These are phyloP conservation scores for Ceratorhiza oryzae-sativae DNA, from an alignment of 1,284 basidiomycete species.

Conservation along the genomic window DNA sequence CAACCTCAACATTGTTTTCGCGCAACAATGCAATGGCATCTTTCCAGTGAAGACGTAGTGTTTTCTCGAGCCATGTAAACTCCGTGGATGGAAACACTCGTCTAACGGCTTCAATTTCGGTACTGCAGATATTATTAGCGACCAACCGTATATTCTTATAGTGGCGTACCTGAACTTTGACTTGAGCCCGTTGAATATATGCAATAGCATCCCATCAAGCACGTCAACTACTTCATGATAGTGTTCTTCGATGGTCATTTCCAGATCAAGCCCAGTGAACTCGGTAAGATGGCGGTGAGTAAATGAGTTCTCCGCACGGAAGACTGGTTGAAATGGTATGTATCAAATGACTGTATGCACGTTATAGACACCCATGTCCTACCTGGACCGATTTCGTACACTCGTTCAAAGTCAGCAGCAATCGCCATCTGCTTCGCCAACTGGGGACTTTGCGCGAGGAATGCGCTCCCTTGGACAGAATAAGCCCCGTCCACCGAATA, in stretches of 20 bases:
- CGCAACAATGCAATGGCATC: constrained; percentile 89
- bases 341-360: constrained; percentile 45
- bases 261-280: constrained; percentile 98
- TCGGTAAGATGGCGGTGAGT: constrained; percentile 99
- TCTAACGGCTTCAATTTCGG: constrained; percentile 75
- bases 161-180: constrained; percentile 74
- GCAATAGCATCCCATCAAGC: constrained; percentile 82
- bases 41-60: constrained; percentile 81
- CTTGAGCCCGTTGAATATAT: constrained; percentile 83
- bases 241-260: constrained; percentile 98
- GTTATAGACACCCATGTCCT: constrained; percentile 24
- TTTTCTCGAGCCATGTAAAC: constrained; percentile 87
- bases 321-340: constrained; percentile 60
- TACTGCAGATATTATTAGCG: neutral
- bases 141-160: neutral
- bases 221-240: constrained; percentile 95
- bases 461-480: constrained; percentile 73
- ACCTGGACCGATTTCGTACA: constrained; percentile 91
- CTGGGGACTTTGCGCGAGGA: constrained; percentile 96
- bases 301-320: constrained; percentile 98
- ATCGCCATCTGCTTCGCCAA: constrained; percentile 99
- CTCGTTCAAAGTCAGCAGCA: constrained; percentile 96
- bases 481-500: constrained; percentile 17
- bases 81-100: constrained; percentile 92
- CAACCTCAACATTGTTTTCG: constrained; percentile 79